Percentiles rank a stretch among this genome's conserved stretches.
phyloP scores from a whole-genome alignment of 1,284 basidiomycete species.

The Tilletia walkeri region DNA sequence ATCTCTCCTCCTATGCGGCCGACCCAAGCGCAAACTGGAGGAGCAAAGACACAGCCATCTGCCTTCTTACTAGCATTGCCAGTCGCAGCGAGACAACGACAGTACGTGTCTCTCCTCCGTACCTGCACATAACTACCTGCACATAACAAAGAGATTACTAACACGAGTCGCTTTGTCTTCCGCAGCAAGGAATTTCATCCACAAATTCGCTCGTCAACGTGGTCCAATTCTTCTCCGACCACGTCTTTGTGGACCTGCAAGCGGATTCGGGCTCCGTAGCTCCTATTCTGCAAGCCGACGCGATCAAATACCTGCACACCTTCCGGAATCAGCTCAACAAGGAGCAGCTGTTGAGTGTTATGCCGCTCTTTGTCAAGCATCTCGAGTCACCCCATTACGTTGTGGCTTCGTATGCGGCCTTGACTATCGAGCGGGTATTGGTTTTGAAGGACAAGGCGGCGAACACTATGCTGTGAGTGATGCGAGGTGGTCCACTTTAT shows the following conservation, averaged over 20 bases:
- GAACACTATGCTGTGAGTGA: slow-evolving; percentile 58
- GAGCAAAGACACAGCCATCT: slow-evolving; percentile 93
- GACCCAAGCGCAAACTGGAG: slow-evolving; percentile 78
- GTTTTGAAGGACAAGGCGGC: slow-evolving; percentile 72
- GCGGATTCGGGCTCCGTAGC: slow-evolving; percentile 61
- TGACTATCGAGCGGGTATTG: slow-evolving; percentile 61
- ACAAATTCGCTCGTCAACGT: slow-evolving; percentile 90
- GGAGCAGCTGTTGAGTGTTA: slow-evolving; percentile 83
- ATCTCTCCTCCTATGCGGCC: slow-evolving; percentile 65
- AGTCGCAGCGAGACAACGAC: slow-evolving; percentile 74
- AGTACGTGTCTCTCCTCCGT: not conserved
- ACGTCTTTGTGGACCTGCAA: slow-evolving; percentile 85
- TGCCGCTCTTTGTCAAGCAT: slow-evolving; percentile 84
- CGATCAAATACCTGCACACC: slow-evolving; percentile 68
- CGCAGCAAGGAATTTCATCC: slow-evolving; percentile 73
- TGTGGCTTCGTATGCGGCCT: slow-evolving; percentile 58
- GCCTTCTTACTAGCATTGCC: slow-evolving; percentile 85
- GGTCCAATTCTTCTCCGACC: slow-evolving; percentile 88
- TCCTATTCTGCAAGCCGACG: slow-evolving; percentile 90
- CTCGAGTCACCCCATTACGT: slow-evolving; percentile 60
- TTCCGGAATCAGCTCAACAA: slow-evolving; percentile 90
- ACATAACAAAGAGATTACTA: not conserved
- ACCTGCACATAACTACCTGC: not conserved
- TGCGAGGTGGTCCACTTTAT: slow-evolving; percentile 17
- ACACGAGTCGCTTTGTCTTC: not conserved